Evolutionary conservation across 805 yeast species (phyloP).

Genomic region (Hyphopichia homilentoma): DNA sequence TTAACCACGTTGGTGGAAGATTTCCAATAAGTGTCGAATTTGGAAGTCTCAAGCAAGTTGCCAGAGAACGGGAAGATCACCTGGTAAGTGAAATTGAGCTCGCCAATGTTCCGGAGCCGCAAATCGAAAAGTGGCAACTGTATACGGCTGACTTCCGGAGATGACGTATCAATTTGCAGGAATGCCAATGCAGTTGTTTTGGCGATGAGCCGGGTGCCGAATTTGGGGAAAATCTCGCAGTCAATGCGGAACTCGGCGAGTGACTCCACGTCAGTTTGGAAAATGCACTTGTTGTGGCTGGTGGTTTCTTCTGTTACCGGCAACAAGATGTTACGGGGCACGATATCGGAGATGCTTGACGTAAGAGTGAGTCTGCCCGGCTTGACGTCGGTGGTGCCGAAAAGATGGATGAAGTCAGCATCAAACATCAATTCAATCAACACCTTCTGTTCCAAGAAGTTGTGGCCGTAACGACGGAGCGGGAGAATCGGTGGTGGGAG

Average conservation of each 20-base stretch:
- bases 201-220: constrained; percentile 89
- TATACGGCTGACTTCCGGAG: constrained; percentile 36
- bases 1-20: constrained; percentile 60
- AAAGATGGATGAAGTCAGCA: constrained; percentile 44
- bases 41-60: constrained; percentile 76
- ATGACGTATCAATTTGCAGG: constrained; percentile 35
- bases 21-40: constrained; percentile 96
- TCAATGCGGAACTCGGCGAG: constrained; percentile 63
- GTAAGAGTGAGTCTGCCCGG: constrained; percentile 85
- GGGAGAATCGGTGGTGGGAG: constrained; percentile 97
- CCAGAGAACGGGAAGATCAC: constrained; percentile 89
- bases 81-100: constrained; percentile 70
- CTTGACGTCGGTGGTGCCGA: constrained; percentile 39
- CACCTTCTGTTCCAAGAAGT: constrained; percentile 85
- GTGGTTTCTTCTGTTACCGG: constrained; percentile 62
- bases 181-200: constrained; percentile 76
- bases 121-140: constrained; percentile 78
- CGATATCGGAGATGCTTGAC: constrained; percentile 70
- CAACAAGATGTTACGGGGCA: constrained; percentile 80
- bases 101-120: constrained; percentile 79
- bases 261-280: constrained; percentile 77
- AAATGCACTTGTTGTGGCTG: constrained; percentile 60
- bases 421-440: constrained; percentile 71
- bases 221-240: constrained; percentile 89
- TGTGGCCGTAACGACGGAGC: constrained; percentile 90